phyloP scores from a whole-genome alignment of 179 eudicot species.

The Beta lomatogona region DNA sequence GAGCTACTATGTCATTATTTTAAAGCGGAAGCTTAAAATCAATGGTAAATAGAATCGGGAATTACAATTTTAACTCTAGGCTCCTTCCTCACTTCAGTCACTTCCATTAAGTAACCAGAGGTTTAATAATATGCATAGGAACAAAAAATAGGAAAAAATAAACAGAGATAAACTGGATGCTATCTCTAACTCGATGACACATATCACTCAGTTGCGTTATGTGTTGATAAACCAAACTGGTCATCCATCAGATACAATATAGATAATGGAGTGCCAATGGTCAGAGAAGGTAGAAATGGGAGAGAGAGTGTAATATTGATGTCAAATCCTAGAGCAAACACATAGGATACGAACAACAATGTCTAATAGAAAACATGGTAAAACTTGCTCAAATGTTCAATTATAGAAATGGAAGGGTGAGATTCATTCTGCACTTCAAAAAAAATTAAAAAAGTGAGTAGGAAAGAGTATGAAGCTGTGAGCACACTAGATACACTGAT shows the following conservation, averaged over 20 bases:
- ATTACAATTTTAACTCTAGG: background rate
- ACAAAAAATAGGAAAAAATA: background rate
- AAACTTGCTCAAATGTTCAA: background rate
- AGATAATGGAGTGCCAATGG: background rate
- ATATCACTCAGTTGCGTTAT: background rate
- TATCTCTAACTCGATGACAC: background rate
- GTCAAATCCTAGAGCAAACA: background rate
- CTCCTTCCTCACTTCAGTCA: background rate
- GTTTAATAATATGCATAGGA: background rate
- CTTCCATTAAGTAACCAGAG: background rate
- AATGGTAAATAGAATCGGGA: background rate
- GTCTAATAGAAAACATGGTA: background rate
- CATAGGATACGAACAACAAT: background rate
- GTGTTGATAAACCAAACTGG: background rate
- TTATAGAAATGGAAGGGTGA: background rate
- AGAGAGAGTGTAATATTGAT: background rate
- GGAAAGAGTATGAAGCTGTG: background rate
- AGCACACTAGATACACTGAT: background rate
- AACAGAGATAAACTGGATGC: background rate
- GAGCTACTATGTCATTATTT: background rate
- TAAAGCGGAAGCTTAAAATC: background rate
- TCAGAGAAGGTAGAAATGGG: background rate
- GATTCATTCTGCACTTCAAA: background rate
- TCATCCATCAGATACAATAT: background rate
- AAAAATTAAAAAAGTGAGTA: background rate